phyloP scores from a whole-genome alignment of 805 yeast species.

The Saturnispora galanensis region DNA sequence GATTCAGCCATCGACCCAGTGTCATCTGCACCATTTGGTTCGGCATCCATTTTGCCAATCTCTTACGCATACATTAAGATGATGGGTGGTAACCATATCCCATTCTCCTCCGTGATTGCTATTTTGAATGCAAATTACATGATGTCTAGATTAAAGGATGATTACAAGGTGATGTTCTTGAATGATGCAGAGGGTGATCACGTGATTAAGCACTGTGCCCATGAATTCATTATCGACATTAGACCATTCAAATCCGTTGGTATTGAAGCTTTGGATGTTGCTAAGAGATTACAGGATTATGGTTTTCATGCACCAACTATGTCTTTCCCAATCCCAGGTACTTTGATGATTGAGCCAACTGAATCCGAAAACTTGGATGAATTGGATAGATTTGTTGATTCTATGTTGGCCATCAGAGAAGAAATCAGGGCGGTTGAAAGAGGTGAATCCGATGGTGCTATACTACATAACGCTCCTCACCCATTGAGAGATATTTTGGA shows the following conservation, averaged over 20 bases:
- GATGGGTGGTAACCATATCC: conserved; percentile 80
- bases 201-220: conserved; percentile 73
- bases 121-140: conserved; percentile 94
- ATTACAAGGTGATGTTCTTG: conserved; percentile 70
- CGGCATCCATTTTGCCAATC: conserved; percentile 87
- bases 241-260: conserved; percentile 74
- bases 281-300: conserved; percentile 94
- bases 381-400: conserved; percentile 80
- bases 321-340: conserved; percentile 98
- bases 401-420: conserved; percentile 70
- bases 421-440: conserved; percentile 70
- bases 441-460: conserved; percentile 56
- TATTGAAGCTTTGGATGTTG: conserved; percentile 91
- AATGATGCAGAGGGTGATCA: conserved; percentile 27
- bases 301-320: conserved; percentile 98
- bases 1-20: conserved; percentile 60
- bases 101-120: conserved; percentile 81
- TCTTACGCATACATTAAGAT: conserved; percentile 92
- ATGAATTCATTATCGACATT: conserved; percentile 89
- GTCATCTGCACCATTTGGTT: conserved; percentile 90
- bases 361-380: conserved; percentile 87
- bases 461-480: conserved; percentile 88
- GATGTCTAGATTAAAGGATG: conserved; percentile 64
- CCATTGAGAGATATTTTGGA: conserved; percentile 67
- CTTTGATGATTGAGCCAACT: conserved; percentile 97